Base-by-base conservation (phyloP, 2,329 filamentous ascomycete genomes). In the Juglanconis oblonga region DNA sequence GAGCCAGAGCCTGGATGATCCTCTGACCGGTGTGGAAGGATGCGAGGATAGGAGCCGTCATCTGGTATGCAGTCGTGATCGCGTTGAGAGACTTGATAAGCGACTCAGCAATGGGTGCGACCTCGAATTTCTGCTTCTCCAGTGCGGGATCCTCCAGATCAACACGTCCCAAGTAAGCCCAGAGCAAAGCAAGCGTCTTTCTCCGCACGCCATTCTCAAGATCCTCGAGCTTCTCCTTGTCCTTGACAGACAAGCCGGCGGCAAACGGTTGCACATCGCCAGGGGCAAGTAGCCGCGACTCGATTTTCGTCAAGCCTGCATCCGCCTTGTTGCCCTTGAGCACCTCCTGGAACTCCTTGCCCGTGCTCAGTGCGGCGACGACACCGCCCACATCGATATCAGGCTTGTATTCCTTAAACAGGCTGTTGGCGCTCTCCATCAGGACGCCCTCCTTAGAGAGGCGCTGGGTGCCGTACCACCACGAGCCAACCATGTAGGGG, bases 401-500 rank as follows among this genome's bases (percentile, higher is more conserved):
- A 57, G 97, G 93, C 65, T 91, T 87, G 76, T 96, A 99, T 71
- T 97, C 92, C 68, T 88, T 89, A 83, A 99, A 98, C 61, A 99
- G 84, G 66, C 92, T 93, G 74, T 96, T 96, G 67, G 96, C 93
- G 74, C 91, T 97, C 72, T 95, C 91, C 72, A 97, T 89, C 58
- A 97, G 81, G 32, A 98, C 90, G 67, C 91, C 92, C 75, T 99
- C 96, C 77, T 94, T 96, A 42, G 95, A 98, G 75, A 91, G 86
- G 68, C 88, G 86, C 75, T 97, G 94, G 38, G 92, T 96, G 62
- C 96, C 95, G 72, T 99, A 99, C 95, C 95, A 99, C 95, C 95
- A 99, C 61, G 90, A 92, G 52, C 95, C 95, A 58, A 99, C 94
- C 52, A 95, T 81, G 73, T 96, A 99, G 3, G 95, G 95, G 55